Conservation (phyloP, 768 basidiomycete genomes). For the Trametes cinnabarina region DNA sequence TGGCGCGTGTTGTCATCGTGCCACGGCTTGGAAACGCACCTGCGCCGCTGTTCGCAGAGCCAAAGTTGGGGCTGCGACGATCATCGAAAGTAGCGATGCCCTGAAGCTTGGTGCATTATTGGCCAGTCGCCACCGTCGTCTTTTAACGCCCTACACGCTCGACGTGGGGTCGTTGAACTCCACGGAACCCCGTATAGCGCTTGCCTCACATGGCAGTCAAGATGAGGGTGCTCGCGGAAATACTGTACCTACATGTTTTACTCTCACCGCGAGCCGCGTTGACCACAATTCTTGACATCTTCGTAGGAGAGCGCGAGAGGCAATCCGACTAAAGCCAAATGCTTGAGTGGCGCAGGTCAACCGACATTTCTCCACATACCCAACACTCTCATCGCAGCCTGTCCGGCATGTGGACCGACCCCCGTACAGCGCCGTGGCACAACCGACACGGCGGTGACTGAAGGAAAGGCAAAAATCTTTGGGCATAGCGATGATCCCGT, state of each 20-base stretch:
- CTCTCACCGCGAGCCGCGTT: neutral
- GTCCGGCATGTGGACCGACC: conserved; percentile 2
- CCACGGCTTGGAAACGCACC: neutral
- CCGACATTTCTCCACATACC: conserved; percentile 2
- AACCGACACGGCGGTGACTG: neutral
- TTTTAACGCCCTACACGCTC: neutral
- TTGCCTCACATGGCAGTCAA: too few species aligned
- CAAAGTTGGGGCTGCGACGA: neutral
- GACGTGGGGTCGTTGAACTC: too few species aligned
- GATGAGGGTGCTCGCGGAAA: neutral
- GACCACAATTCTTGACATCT: neutral
- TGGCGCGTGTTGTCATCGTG: neutral
- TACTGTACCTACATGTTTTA: too few species aligned
- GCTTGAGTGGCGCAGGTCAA: neutral
- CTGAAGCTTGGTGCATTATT: neutral
- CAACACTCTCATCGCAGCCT: neutral
- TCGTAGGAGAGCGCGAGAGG: neutral
- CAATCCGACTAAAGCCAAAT: conserved; percentile 7
- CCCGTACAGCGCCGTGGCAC: neutral
- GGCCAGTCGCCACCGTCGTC: neutral
- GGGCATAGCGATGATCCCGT: conserved; percentile 4
- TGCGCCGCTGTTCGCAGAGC: neutral
- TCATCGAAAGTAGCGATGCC: neutral
- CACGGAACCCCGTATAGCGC: too few species aligned
- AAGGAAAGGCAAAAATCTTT: neutral